Evolutionary conservation across 2,329 filamentous ascomycete genomes (phyloP).

Genomic region (Pseudogymnoascus sp.): DNA sequence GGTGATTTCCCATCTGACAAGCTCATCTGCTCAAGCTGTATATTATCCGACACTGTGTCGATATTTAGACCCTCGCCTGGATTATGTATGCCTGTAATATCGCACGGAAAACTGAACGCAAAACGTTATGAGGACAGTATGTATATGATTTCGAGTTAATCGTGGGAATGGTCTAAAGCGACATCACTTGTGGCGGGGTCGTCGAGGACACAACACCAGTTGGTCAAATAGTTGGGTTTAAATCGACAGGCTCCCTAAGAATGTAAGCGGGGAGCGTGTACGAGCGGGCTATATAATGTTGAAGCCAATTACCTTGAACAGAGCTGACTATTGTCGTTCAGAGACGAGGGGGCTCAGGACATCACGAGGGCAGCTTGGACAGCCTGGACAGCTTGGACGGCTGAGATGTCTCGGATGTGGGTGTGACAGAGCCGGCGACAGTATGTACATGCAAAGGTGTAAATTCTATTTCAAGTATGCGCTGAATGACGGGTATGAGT

Average conservation of each 20-base stretch:
- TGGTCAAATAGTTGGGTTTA: neutral
- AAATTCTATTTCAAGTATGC: neutral
- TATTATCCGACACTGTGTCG: neutral
- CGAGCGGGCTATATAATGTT: neutral
- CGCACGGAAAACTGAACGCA: neutral
- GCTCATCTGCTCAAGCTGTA: slow-evolving; percentile 11
- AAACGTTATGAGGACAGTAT: neutral
- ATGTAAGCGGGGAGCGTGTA: neutral
- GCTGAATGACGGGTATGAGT: neutral
- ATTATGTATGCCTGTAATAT: neutral
- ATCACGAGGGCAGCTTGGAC: neutral
- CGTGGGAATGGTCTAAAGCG: neutral
- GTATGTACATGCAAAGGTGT: neutral
- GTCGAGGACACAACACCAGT: neutral
- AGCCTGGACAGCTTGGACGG: neutral
- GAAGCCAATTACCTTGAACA: neutral
- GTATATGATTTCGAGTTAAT: neutral
- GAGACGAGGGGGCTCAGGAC: neutral
- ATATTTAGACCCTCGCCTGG: neutral
- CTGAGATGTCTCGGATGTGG: neutral
- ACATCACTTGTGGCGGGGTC: neutral
- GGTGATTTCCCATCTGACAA: slow-evolving; percentile 12
- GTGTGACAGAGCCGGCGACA: neutral
- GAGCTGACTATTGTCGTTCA: neutral
- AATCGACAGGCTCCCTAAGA: neutral